These are phyloP conservation scores for Royoungia palumana DNA, from an alignment of 768 basidiomycete species.

Conservation along the genomic window DNA sequence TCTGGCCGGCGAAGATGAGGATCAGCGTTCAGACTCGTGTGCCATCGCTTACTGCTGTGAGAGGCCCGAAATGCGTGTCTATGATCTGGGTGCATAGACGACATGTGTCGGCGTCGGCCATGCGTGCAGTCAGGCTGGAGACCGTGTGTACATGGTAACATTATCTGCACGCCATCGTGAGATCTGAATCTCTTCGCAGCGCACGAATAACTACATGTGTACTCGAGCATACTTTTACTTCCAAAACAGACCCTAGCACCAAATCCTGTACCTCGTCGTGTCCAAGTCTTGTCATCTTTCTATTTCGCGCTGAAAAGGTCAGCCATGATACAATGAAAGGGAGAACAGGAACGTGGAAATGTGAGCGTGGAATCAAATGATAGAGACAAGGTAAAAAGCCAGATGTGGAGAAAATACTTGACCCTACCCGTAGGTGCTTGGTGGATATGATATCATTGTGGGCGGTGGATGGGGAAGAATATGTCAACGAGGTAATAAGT, in stretches of 20 bases:
- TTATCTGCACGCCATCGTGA: no score
- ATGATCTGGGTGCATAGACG: conserved; percentile 62
- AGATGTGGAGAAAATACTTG: conserved; percentile 22
- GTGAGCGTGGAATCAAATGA: not conserved
- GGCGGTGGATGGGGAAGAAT: conserved; percentile 8
- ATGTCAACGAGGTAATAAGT: conserved; percentile 25
- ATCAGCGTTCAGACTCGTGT: not conserved
- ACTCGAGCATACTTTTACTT: conserved; percentile 10
- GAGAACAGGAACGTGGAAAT: not conserved
- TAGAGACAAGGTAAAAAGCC: not conserved
- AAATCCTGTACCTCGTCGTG: not conserved
- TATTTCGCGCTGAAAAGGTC: conserved; percentile 28
- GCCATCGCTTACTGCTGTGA: conserved; percentile 53
- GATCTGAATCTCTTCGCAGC: conserved; percentile 1
- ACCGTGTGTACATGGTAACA: not conserved
- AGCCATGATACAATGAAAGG: conserved; percentile 22
- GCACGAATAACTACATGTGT: conserved; percentile 2
- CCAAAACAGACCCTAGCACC: not conserved
- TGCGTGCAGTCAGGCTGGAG: conserved; percentile 22
- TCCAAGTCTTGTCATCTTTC: conserved; percentile 4
- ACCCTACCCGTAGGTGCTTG: conserved; percentile 23
- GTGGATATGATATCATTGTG: conserved; percentile 5
- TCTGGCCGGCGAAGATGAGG: conserved; percentile 40
- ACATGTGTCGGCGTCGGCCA: conserved; percentile 64
- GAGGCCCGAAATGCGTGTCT: conserved; percentile 60